phyloP scores from a whole-genome alignment of 2,329 filamentous ascomycete species.

The Phaeosphaeriaceae sp. region DNA sequence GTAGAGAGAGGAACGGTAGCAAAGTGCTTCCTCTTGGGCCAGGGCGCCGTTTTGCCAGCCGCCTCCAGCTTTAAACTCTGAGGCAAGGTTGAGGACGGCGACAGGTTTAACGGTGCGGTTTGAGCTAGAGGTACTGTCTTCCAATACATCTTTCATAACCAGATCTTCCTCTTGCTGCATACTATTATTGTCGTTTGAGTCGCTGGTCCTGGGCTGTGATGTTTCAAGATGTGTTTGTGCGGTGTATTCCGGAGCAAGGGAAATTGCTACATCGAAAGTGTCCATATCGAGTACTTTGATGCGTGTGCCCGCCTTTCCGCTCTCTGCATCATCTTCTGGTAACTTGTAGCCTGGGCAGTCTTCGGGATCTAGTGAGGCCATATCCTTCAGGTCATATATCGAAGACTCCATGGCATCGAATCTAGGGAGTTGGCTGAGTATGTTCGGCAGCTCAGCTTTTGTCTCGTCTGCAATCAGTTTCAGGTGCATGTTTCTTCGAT shows the following conservation, averaged over 20 bases:
- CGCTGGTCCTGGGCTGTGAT: not conserved
- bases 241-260: constrained; percentile 28
- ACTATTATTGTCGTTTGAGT: not conserved
- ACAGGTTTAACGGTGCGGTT: constrained; percentile 46
- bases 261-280: constrained; percentile 42
- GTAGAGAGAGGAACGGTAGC: constrained; percentile 65
- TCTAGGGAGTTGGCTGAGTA: constrained; percentile 22
- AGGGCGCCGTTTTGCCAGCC: constrained; percentile 67
- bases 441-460: constrained; percentile 25
- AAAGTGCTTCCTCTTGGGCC: constrained; percentile 74
- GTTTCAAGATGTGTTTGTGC: constrained; percentile 13
- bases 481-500: constrained; percentile 30
- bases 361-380: constrained; percentile 19
- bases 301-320: constrained; percentile 29
- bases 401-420: constrained; percentile 29
- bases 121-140: constrained; percentile 1
- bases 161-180: not conserved
- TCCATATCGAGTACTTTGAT: constrained; percentile 42
- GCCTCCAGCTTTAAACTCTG: constrained; percentile 63
- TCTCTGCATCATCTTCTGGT: constrained; percentile 15
- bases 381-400: constrained; percentile 20
- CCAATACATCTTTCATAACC: constrained; percentile 1
- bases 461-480: constrained; percentile 35
- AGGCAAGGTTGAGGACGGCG: constrained; percentile 72
- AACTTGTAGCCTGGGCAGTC: constrained; percentile 32